phyloP scores from a whole-genome alignment of 345 rosid genomes.

The Excoecaria cochinchinensis region DNA sequence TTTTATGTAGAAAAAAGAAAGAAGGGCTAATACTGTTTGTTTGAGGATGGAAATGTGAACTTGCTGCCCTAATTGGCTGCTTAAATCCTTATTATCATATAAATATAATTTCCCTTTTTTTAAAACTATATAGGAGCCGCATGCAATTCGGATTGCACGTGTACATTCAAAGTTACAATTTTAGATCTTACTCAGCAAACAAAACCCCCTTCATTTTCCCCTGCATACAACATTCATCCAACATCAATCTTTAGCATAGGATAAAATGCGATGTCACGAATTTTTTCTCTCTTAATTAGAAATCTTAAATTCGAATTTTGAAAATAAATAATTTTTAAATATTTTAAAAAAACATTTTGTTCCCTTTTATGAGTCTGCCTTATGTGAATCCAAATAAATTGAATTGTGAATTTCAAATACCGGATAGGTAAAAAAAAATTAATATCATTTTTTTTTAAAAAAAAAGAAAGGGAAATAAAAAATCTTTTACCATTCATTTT shows the following conservation, averaged over 20 bases:
- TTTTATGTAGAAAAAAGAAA: slow-evolving; percentile 2
- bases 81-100: too few relatives aligned
- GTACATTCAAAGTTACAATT: slow-evolving; percentile 5
- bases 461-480: too few relatives aligned
- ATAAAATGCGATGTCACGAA: background rate
- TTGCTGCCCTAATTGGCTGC: slow-evolving; percentile 23
- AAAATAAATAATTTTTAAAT: too few relatives aligned
- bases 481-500: too few relatives aligned
- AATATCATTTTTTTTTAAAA: too few relatives aligned
- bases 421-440: too few relatives aligned
- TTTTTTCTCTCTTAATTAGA: background rate
- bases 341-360: too few relatives aligned
- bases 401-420: too few relatives aligned
- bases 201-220: background rate
- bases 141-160: slow-evolving; percentile 3
- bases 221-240: background rate
- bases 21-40: background rate
- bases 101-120: background rate
- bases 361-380: too few relatives aligned
- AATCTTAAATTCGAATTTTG: background rate
- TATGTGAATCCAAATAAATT: too few relatives aligned
- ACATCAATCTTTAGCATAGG: background rate
- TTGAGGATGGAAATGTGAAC: slow-evolving; percentile 26
- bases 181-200: background rate
- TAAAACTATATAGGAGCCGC: slow-evolving; percentile 12